phyloP scores from a whole-genome alignment of 345 rosid species.

The Pistacia integerrima region DNA sequence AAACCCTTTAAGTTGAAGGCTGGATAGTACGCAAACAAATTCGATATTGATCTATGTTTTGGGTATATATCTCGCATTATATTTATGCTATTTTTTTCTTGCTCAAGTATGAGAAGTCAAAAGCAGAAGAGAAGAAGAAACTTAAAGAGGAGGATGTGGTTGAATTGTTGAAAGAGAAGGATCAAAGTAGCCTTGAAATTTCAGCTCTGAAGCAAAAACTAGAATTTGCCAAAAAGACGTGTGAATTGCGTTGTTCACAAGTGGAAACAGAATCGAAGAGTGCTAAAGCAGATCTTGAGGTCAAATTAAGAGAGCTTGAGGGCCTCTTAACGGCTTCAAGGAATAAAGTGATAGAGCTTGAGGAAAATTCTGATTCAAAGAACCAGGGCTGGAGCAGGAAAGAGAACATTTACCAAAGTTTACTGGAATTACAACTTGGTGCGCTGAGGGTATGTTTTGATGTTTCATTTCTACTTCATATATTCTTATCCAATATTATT shows the following conservation, averaged over 20 bases:
- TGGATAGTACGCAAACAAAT: background rate
- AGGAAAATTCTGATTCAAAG: constrained; percentile 45
- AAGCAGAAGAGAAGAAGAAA: constrained; percentile 49
- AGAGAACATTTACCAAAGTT: constrained; percentile 39
- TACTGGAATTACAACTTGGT: constrained; percentile 49
- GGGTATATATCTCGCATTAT: background rate
- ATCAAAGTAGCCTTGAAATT: constrained; percentile 35
- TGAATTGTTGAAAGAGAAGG: constrained; percentile 39
- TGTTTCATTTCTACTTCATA: background rate
- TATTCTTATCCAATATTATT: constrained; percentile 8
- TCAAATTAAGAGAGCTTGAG: constrained; percentile 55
- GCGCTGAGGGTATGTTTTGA: constrained; percentile 54
- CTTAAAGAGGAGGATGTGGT: constrained; percentile 42
- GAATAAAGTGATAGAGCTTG: constrained; percentile 42
- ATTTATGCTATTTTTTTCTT: background rate
- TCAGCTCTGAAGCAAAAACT: constrained; percentile 47
- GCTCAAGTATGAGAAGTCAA: constrained; percentile 46
- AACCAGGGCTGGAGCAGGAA: constrained; percentile 54
- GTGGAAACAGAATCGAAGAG: constrained; percentile 62
- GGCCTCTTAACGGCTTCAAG: too few species aligned
- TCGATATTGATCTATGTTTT: constrained; percentile 3
- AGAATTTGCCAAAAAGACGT: constrained; percentile 44
- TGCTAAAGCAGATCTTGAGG: constrained; percentile 43
- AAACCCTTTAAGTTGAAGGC: background rate
- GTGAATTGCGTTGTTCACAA: constrained; percentile 49